Conservation (phyloP, 345 rosid species). For the Lenwebbia sp. region DNA sequence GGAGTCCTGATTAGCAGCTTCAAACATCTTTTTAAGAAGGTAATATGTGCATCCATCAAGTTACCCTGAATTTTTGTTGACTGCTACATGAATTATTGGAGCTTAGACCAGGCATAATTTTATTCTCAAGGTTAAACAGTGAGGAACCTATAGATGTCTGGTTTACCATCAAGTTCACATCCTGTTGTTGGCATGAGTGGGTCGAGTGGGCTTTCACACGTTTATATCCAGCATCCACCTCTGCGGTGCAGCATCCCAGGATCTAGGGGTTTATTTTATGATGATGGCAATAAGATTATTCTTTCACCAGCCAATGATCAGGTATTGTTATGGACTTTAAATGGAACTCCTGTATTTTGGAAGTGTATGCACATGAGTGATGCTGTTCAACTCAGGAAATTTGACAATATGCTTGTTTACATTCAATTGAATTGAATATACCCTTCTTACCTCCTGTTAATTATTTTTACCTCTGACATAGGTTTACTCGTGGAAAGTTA, state of each 20-base stretch:
- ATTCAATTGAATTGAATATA: background rate
- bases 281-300: slow-evolving; percentile 79
- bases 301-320: slow-evolving; percentile 50
- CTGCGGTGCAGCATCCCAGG: slow-evolving; percentile 56
- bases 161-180: slow-evolving; percentile 63
- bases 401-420: background rate
- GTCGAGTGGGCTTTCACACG: slow-evolving; percentile 82
- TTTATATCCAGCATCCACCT: slow-evolving; percentile 61
- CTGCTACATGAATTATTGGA: background rate
- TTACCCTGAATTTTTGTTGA: background rate
- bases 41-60: background rate
- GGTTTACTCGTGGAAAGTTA: slow-evolving; percentile 83
- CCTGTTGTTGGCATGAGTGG: slow-evolving; percentile 34
- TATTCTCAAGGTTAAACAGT: slow-evolving; percentile 6
- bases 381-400: background rate
- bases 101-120: background rate
- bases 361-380: background rate
- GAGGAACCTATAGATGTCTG: slow-evolving; percentile 28
- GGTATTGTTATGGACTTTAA: slow-evolving; percentile 22
- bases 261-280: slow-evolving; percentile 74
- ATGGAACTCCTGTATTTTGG: background rate
- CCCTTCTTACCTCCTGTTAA: background rate
- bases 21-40: background rate
- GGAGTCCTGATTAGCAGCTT: background rate
- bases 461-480: slow-evolving; percentile 11